Evolutionary conservation across 495 filamentous ascomycete species (phyloP), one percentile per base, ranked within the genome.

Genomic region (Diplogelasinospora grovesii): DNA sequence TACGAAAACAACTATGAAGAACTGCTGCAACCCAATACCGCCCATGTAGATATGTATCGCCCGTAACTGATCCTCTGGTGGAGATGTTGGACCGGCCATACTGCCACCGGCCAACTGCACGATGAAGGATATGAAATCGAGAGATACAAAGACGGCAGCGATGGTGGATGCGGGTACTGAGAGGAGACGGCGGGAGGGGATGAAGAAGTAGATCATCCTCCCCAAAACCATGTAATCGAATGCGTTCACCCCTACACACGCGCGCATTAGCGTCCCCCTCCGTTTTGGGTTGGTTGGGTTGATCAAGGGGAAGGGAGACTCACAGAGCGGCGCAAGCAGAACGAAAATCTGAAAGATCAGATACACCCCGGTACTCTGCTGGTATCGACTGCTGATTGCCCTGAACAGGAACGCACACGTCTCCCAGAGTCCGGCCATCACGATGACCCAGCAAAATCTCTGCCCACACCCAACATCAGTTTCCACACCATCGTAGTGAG

Each of bases 111-210:
- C 52, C 6, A 58, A 55, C 54, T 84, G 80, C 15, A 83, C 56
- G 25, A 82, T 11, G 54, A 84, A 84, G 5, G 74, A 64, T 16
- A 75, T 13, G 14, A 82, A 64, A 46, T 85, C 81, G 11, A 79
- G 60, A 28, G 59, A 61, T 21, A 85, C 77, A 44, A 84, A 85
- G 38, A 76, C 61, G 21, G 66, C 61, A 6, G 66, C 70, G 24
- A 78, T 61, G 24, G 59, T 56, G 37, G 59, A 57, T 0, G 73
- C 68, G 11, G 71, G 66, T 47, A 84, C 57, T 3, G 62, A 46
- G 22, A 55, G 61, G 4, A 81, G 55, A 11, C 54, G 52, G 13
- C 69, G 50, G 8, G 54, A 45, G 2, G 69, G 65, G 14, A 73
- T 49, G 54, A 74, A 77, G 54, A 73, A 76, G 51, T 72, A 62